phyloP scores from a whole-genome alignment of 495 filamentous ascomycete species.

The Lineolata rhizophorae region DNA sequence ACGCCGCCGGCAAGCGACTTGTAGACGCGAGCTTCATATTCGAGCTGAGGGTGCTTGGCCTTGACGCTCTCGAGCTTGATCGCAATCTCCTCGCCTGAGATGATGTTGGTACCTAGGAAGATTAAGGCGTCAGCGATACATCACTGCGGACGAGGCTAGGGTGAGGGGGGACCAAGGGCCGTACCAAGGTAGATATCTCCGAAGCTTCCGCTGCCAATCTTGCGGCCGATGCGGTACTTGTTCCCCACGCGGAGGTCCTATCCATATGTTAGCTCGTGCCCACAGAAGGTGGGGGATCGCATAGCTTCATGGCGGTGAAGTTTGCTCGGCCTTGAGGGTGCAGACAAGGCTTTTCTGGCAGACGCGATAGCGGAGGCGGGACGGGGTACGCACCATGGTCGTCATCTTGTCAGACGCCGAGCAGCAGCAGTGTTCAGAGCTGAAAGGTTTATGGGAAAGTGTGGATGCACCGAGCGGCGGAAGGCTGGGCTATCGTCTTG shows the following conservation, averaged over 20 bases:
- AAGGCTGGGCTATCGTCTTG: too few species aligned
- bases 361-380: too few species aligned
- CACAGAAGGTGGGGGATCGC: too few species aligned
- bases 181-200: slow-evolving; percentile 95
- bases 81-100: slow-evolving; percentile 98
- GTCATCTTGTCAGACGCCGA: too few species aligned
- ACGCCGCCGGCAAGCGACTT: slow-evolving; percentile 97
- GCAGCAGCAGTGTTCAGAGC: too few species aligned
- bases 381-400: too few species aligned
- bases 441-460: too few species aligned
- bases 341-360: too few species aligned
- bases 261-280: too few species aligned
- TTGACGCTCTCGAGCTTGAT: slow-evolving; percentile 99
- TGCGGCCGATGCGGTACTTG: slow-evolving; percentile 98
- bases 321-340: too few species aligned
- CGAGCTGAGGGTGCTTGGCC: slow-evolving; percentile 97
- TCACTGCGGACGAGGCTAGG: slow-evolving; percentile 1
- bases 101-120: slow-evolving; percentile 79
- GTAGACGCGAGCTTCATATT: slow-evolving; percentile 99
- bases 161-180: slow-evolving; percentile 13
- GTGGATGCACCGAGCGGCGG: too few species aligned
- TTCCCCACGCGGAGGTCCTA: slow-evolving; percentile 99
- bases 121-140: slow-evolving; percentile 6
- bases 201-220: slow-evolving; percentile 97
- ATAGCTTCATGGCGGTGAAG: too few species aligned